Base-by-base conservation (phyloP, 1,139 yeast genomes). In the Blastobotrys serpentis region DNA sequence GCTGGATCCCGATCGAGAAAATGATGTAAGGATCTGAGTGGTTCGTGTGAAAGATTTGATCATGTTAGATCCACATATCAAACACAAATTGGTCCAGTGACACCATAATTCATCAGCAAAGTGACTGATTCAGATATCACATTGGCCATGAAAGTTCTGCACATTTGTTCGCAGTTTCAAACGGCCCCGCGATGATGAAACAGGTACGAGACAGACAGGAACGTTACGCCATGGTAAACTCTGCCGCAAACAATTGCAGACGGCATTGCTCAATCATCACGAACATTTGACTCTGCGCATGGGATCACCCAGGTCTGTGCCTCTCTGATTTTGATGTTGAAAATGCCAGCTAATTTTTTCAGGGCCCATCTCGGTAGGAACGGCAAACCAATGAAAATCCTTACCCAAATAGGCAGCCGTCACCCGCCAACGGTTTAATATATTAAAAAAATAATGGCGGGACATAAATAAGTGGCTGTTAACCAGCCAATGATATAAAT, bases 391-490 rank as follows among this genome's bases (percentile, higher is more conserved):
- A 23, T 10, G 26, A 23, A 23, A 10, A 23, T 23, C 26, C 6
- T 10, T 23, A 10, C 26, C 26, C 8, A 6, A 6, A 6, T 23
- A 10, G 10, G 26, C 6, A 23, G 10, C 26, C 10, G 10, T 23
- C 26, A 13, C 38, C 38, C 38, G 38, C 38, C 38, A 33, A 33
- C 38, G 38, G 21, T 33, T 14, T 30, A 30, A 23, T 23, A 23
- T 23, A 6, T 8, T 14, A 33, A 33, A 33, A 33, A 33, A 6
- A 21, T 6, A 14, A 14, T 33, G 38, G 38, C 38, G 13, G 38
- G 17, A 33, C 38, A 4, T 11, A 16, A 33, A n/a, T 13, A 33
- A 33, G 19, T 33, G 38, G 38, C 38, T 33, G 38, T 33, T n/a
- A 8, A 33, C 38, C 38, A 33, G 38, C 19, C 38, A 33, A 14